Conservation (phyloP, 2,329 filamentous ascomycete genomes). For the Ophiosphaerella herpotricha region DNA sequence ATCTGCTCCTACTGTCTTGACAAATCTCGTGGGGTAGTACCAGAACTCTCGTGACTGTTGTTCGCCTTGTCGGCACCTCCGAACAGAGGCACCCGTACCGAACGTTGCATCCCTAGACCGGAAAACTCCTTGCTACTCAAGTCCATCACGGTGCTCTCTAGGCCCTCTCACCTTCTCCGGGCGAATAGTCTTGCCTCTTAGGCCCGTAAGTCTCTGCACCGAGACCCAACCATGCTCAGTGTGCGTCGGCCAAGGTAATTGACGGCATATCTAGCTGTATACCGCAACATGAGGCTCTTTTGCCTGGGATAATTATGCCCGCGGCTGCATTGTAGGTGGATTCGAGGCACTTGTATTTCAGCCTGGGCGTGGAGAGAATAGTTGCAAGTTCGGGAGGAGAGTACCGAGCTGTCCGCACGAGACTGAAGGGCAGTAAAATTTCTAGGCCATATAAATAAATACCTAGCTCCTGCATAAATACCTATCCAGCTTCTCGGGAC, state of each 20-base stretch:
- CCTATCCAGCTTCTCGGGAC: constrained; percentile 29
- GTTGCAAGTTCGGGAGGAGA: constrained; percentile 20
- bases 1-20: constrained; percentile 2
- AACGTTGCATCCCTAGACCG: constrained; percentile 12
- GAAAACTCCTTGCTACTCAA: constrained; percentile 23
- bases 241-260: constrained; percentile 23
- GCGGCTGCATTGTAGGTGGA: constrained; percentile 6
- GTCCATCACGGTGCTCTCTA: constrained; percentile 39
- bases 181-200: constrained; percentile 13
- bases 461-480: constrained; percentile 11
- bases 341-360: constrained; percentile 15
- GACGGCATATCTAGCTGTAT: constrained; percentile 9
- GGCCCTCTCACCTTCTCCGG: constrained; percentile 1
- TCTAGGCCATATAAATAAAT: constrained; percentile 25
- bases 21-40: constrained; percentile 10
- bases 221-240: constrained; percentile 18
- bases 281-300: constrained; percentile 12
- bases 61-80: constrained; percentile 11
- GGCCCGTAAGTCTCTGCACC: constrained; percentile 10
- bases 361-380: constrained; percentile 13
- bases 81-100: constrained; percentile 16
- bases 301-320: constrained; percentile 6
- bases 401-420: constrained; percentile 13
- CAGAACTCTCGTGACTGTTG: constrained; percentile 1
- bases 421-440: background rate